These are phyloP conservation scores for Carex scoparia DNA, from an alignment of 176 grass and related monocot species.

Conservation along the genomic window DNA sequence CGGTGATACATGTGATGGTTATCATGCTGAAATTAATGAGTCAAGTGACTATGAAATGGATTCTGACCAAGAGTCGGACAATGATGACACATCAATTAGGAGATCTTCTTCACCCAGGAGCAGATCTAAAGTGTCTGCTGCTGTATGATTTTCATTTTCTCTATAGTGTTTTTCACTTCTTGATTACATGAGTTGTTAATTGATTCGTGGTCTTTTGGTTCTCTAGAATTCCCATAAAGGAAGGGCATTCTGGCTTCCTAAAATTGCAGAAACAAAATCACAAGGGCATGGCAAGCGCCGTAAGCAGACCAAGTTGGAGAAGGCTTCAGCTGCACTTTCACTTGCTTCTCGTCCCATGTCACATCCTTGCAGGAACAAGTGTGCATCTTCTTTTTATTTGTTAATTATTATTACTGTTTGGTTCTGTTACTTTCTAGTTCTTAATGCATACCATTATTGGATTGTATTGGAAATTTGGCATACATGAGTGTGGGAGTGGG, in stretches of 20 bases:
- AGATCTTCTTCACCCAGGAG: conserved; percentile 29
- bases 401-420: background rate
- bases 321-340: conserved; percentile 77
- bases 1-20: conserved; percentile 27
- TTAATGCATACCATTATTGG: background rate
- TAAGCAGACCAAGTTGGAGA: conserved; percentile 81
- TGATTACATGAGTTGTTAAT: conserved; percentile 19
- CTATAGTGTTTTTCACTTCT: background rate
- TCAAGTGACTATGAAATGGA: conserved; percentile 46
- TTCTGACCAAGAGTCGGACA: conserved; percentile 63
- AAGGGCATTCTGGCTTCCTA: conserved; percentile 72
- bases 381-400: conserved; percentile 26
- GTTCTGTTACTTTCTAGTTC: background rate
- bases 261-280: conserved; percentile 69
- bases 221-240: conserved; percentile 66
- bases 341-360: conserved; percentile 82
- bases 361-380: conserved; percentile 96
- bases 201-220: conserved; percentile 20
- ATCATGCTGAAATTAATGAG: conserved; percentile 37
- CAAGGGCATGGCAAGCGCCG: conserved; percentile 59
- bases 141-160: conserved; percentile 37
- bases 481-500: background rate
- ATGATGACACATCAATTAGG: conserved; percentile 36
- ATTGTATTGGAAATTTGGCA: background rate
- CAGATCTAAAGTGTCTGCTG: conserved; percentile 44